These are phyloP conservation scores for Aspergillus olivimuriae DNA, from an alignment of 495 filamentous ascomycete species.

Conservation along the genomic window DNA sequence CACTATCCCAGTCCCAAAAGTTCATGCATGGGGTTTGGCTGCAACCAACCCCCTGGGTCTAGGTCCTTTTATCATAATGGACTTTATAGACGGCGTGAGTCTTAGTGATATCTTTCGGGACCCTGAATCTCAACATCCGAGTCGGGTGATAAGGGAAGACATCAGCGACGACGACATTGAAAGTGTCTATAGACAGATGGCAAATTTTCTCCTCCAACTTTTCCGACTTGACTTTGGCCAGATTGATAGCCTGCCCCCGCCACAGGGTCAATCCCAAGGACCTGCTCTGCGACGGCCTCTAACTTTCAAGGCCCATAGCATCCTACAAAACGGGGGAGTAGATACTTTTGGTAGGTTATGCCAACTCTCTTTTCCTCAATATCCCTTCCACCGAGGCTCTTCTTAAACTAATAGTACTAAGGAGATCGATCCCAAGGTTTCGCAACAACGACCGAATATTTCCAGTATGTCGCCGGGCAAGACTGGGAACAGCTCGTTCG, in stretches of 20 bases:
- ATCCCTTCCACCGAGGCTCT: not conserved
- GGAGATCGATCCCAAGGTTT: constrained; percentile 23
- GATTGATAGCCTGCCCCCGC: constrained; percentile 17
- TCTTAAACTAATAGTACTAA: constrained; percentile 10
- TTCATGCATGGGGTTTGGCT: constrained; percentile 31
- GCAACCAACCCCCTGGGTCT: constrained; percentile 28
- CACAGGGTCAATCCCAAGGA: constrained; percentile 6
- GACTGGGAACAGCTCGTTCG: constrained; percentile 29
- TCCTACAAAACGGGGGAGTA: constrained; percentile 27
- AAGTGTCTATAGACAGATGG: constrained; percentile 23
- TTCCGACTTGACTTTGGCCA: constrained; percentile 20
- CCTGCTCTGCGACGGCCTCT: constrained; percentile 18
- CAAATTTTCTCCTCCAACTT: constrained; percentile 23
- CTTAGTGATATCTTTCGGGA: constrained; percentile 19
- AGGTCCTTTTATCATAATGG: constrained; percentile 42
- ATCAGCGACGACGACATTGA: constrained; percentile 14
- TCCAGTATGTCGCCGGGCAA: constrained; percentile 24
- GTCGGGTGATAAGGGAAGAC: constrained; percentile 16
- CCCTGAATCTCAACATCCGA: constrained; percentile 8
- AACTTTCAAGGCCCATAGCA: constrained; percentile 28
- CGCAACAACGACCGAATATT: constrained; percentile 24
- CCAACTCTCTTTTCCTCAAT: constrained; percentile 5
- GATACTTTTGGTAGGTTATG: constrained; percentile 30
- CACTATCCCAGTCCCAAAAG: constrained; percentile 35
- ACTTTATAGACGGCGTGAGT: constrained; percentile 33